Evolutionary conservation across 139 green algal genomes (phyloP).

Genomic region (Zygnema cylindricum): DNA sequence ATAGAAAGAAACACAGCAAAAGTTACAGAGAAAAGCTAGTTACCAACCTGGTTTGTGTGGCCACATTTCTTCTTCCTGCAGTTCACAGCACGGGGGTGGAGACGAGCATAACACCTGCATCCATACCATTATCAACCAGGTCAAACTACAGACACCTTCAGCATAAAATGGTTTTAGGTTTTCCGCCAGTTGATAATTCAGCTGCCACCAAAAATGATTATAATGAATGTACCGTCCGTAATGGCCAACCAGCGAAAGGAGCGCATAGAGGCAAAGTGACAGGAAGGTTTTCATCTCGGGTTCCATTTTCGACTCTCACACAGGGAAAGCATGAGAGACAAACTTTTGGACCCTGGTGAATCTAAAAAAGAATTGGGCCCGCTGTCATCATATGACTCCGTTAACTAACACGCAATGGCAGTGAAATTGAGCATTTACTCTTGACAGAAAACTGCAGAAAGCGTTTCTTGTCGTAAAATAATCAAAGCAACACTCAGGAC

Average conservation of each 20-base stretch:
- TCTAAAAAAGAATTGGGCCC: background rate
- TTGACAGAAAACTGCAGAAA: too few species aligned
- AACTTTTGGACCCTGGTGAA: constrained; percentile 24
- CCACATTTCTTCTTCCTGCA: constrained; percentile 97
- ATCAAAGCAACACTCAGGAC: too few species aligned
- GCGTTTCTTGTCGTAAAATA: too few species aligned
- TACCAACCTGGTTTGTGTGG: constrained; percentile 75
- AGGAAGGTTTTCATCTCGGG: constrained; percentile 10
- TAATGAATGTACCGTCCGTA: background rate
- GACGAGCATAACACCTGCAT: constrained; percentile 93
- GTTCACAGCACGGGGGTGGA: constrained; percentile 96
- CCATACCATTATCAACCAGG: background rate
- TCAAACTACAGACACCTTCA: background rate
- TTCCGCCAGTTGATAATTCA: too few species aligned
- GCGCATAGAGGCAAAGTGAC: constrained; percentile 36
- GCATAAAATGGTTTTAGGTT: too few species aligned
- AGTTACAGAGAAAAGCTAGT: background rate
- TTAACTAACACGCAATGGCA: too few species aligned
- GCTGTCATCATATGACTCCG: too few species aligned
- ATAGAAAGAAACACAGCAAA: background rate
- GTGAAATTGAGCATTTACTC: too few species aligned
- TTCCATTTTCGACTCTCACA: constrained; percentile 37
- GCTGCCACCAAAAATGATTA: too few species aligned
- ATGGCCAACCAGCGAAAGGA: background rate
- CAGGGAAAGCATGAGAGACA: constrained; percentile 13